Evolutionary conservation across 345 rosid genomes (phyloP), one percentile per base, ranked within the genome.

Genomic region (Chamaenerion angustifolium): DNA sequence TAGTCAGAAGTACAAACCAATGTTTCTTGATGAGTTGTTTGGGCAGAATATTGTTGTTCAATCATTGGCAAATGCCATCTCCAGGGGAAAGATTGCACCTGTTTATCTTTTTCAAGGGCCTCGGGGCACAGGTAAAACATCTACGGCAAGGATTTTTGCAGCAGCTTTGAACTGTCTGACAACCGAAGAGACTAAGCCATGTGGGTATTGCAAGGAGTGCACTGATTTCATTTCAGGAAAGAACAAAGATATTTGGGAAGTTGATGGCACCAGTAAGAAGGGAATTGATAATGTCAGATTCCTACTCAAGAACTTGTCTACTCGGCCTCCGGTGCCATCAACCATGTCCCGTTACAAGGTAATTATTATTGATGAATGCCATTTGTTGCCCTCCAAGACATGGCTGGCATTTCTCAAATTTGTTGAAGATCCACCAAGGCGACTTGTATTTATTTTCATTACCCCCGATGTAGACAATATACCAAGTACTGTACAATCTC

Each of bases 101-200:
- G 76, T 92, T 49, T 92, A 92, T 75, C 87, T 92, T 52, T 92
- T 92, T 62, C 98, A 87, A 53, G 98, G 98, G 49, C 95, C 96
- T 2, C 85, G 98, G 0, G 98, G 98, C 45, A 83, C 89, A 7
- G 98, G 96, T 27, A 92, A 92, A 68, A 75, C 96, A 54, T 92
- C 96, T 40, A 67, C 87, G 1, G 95, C 98, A 1, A 82, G 81
- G 62, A 83, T 87, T 52, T 92, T 92, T 67, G 74, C 93, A 15
- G 80, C 89, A 17, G 95, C 98, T 50, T 66, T 92, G 43, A 87
- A 86, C 57, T 92, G 98, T 71, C 69, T 54, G 52, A 67, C 83
- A 41, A 68, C 71, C n/a, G 82, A 74, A 48, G 82, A 78, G 54
- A 57, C 63, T 42, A 92, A 82, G 73, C 98, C 98, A 42, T 92